Percentiles rank a stretch among this genome's conserved stretches.
phyloP scores from a whole-genome alignment of 169 alveolate species.

The Plasmodium coatneyi region DNA sequence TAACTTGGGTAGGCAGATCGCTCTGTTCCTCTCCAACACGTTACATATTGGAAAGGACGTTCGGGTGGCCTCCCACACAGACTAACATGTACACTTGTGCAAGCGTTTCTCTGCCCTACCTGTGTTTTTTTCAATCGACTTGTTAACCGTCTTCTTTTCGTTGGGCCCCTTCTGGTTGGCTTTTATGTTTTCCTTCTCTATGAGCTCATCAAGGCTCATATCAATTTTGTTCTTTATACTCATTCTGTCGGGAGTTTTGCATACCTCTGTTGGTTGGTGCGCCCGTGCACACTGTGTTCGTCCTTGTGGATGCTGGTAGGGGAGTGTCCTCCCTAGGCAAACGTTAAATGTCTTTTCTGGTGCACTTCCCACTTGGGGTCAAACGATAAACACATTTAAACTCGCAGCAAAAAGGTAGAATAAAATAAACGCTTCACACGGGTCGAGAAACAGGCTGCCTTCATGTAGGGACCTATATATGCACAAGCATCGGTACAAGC shows the following conservation, averaged over 20 bases:
- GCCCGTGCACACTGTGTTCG: too few relatives aligned
- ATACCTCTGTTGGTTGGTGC: background rate
- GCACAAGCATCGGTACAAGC: background rate
- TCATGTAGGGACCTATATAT: background rate
- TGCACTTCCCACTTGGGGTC: background rate
- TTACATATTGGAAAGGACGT: background rate
- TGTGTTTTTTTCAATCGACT: constrained; percentile 41
- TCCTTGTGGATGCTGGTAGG: background rate
- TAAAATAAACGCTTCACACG: background rate
- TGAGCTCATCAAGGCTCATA: constrained; percentile 74
- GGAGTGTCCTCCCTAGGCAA: background rate
- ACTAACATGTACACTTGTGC: background rate
- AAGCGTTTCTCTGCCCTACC: background rate
- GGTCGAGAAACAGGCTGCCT: background rate
- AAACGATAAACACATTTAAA: background rate
- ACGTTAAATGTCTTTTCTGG: background rate
- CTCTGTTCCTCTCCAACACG: background rate
- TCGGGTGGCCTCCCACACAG: background rate
- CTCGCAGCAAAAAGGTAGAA: background rate
- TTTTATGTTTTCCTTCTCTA: constrained; percentile 61
- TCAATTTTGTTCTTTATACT: constrained; percentile 62
- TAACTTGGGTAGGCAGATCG: background rate
- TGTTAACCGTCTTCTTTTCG: constrained; percentile 40
- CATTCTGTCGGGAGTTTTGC: constrained; percentile 36
- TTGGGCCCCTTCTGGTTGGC: constrained; percentile 14